These are phyloP conservation scores for Pseudoneurospora amorphoporcata DNA, from an alignment of 495 filamentous ascomycete species.

Conservation along the genomic window DNA sequence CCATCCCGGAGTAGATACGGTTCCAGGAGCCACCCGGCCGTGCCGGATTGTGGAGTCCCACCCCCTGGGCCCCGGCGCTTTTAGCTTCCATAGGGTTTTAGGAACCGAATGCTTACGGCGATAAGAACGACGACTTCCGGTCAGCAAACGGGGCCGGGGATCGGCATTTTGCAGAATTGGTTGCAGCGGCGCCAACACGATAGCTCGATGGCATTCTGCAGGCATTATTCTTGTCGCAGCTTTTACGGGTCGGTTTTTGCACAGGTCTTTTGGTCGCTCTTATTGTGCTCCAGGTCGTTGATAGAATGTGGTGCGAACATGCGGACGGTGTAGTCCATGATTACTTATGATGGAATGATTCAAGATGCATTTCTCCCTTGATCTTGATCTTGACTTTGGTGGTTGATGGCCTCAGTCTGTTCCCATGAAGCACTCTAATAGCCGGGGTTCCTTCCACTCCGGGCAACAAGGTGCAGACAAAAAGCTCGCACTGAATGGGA, in stretches of 20 bases:
- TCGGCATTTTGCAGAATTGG: not conserved
- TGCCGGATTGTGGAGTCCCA: not conserved
- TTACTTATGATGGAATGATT: not conserved
- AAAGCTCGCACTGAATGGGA: not conserved
- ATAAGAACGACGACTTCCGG: not conserved
- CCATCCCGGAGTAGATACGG: not conserved
- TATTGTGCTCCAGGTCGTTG: not conserved
- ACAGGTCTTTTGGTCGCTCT: not conserved
- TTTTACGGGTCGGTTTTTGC: not conserved
- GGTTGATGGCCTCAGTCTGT: not conserved
- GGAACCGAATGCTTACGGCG: not conserved
- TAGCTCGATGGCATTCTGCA: not conserved
- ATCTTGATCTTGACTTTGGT: not conserved
- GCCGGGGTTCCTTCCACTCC: not conserved
- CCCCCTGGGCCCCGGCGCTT: not conserved
- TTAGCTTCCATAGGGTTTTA: not conserved
- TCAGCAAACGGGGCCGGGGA: not conserved
- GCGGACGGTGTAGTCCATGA: not conserved
- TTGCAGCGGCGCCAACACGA: not conserved
- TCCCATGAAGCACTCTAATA: not conserved
- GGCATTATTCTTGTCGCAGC: not conserved
- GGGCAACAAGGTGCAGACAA: not conserved
- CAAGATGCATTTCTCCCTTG: not conserved
- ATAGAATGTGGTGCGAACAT: not conserved
- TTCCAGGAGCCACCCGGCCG: not conserved